Evolutionary conservation across 352 stramenopile species (phyloP).

Genomic region (Phytophthora pluvialis): DNA sequence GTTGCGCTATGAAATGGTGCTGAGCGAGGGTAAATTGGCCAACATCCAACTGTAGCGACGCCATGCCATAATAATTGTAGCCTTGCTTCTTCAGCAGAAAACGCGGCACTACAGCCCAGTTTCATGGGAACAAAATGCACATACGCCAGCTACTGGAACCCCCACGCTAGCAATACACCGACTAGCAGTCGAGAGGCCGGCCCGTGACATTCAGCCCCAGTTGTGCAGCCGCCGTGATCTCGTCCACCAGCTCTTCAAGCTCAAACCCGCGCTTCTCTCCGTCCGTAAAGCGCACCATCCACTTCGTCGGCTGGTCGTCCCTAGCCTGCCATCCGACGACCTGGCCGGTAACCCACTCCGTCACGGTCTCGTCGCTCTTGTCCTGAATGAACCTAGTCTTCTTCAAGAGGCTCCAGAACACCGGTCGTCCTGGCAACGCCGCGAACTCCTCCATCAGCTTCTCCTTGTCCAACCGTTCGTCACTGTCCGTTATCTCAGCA

Average conservation of each 20-base stretch:
- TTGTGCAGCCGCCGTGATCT: slow-evolving; percentile 18
- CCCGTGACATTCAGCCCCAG: slow-evolving; percentile 30
- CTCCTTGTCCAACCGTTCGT: slow-evolving; percentile 22
- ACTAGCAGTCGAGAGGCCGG: slow-evolving; percentile 5
- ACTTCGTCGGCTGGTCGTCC: slow-evolving; percentile 18
- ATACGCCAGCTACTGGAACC: background rate
- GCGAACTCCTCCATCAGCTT: slow-evolving; percentile 36
- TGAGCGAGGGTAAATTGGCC: too few relatives aligned
- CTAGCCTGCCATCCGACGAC: slow-evolving; percentile 31
- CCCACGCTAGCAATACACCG: background rate
- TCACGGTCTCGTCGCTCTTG: slow-evolving; percentile 17
- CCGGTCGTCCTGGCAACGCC: slow-evolving; percentile 25
- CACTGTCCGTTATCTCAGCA: background rate
- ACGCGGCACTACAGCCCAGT: background rate
- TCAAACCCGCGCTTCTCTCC: slow-evolving; percentile 18
- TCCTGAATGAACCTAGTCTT: slow-evolving; percentile 17
- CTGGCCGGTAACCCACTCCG: slow-evolving; percentile 35
- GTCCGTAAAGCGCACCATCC: slow-evolving; percentile 32
- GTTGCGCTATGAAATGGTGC: too few relatives aligned
- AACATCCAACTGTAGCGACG: too few relatives aligned
- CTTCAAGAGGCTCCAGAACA: slow-evolving; percentile 38
- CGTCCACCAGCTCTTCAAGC: slow-evolving; percentile 35
- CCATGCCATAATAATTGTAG: too few relatives aligned
- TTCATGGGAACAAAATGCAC: background rate
- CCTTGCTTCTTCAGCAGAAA: too few relatives aligned